Evolutionary conservation across 139 green algal species (phyloP).

Genomic region (Coelastrella sp.): DNA sequence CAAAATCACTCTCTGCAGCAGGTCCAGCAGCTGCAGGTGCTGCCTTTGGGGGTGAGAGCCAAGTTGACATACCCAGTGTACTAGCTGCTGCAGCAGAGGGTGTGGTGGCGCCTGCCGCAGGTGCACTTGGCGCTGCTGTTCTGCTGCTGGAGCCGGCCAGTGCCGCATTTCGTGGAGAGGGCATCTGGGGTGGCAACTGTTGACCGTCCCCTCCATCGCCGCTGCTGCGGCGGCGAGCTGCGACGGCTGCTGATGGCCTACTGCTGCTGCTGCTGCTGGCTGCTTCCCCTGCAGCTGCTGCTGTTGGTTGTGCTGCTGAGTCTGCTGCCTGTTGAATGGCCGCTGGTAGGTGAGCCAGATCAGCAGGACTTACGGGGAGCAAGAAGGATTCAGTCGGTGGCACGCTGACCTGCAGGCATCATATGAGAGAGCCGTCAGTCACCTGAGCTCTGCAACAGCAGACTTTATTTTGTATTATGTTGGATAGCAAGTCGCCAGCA

Average conservation of each 20-base stretch:
- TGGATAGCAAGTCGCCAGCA: too few species aligned
- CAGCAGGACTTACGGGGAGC: slow-evolving; percentile 60
- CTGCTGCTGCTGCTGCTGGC: slow-evolving; percentile 15
- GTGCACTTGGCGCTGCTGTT: background rate
- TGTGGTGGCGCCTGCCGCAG: background rate
- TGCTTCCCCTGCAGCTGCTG: slow-evolving; percentile 18
- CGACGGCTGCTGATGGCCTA: background rate
- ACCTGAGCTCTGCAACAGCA: too few species aligned
- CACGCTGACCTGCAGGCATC: slow-evolving; percentile 61
- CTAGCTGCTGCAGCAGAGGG: background rate
- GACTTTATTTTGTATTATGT: too few species aligned
- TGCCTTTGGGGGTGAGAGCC: background rate
- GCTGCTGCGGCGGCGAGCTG: background rate
- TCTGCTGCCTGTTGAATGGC: slow-evolving; percentile 39
- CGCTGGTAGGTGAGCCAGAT: slow-evolving; percentile 60
- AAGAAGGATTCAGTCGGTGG: slow-evolving; percentile 53
- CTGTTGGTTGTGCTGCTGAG: background rate
- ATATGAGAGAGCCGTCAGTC: background rate
- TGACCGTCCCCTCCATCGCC: background rate
- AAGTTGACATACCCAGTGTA: background rate
- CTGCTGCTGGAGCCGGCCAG: background rate
- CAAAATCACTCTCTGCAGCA: background rate
- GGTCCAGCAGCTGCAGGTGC: background rate
- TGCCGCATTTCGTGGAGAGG: background rate
- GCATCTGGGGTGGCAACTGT: background rate